Percentiles rank a stretch among this genome's conserved stretches.
Conservation (phyloP, 768 basidiomycete species). For the Stropharia rugosoannulata region DNA sequence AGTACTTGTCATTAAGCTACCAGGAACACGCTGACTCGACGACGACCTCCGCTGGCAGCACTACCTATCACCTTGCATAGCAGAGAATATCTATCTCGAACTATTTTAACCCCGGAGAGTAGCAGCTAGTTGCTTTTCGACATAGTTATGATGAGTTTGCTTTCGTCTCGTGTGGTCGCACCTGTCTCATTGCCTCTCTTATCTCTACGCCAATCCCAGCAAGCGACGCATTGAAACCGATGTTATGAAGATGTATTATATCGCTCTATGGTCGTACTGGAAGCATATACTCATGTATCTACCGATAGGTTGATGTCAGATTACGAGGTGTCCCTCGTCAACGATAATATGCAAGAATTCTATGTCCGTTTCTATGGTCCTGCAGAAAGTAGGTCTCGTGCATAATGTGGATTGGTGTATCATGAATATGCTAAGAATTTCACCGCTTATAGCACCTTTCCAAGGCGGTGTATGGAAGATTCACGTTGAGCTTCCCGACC, state of each 20-base stretch:
- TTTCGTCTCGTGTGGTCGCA: slow-evolving; percentile 1
- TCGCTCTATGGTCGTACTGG: background rate
- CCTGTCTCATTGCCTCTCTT: slow-evolving; percentile 16
- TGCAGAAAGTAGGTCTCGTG: slow-evolving; percentile 77
- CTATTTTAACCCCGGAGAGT: too few relatives aligned
- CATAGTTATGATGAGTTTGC: slow-evolving; percentile 59
- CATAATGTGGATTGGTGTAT: background rate
- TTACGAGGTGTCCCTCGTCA: slow-evolving; percentile 95
- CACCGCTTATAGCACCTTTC: slow-evolving; percentile 79
- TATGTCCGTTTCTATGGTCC: slow-evolving; percentile 96
- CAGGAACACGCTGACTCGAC: slow-evolving; percentile 9
- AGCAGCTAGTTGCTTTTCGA: background rate
- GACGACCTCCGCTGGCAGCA: background rate
- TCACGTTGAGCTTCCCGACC: slow-evolving; percentile 96
- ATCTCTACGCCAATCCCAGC: slow-evolving; percentile 69
- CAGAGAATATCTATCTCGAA: background rate
- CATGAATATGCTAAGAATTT: background rate
- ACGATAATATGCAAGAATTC: slow-evolving; percentile 99
- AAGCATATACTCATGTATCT: slow-evolving; percentile 7
- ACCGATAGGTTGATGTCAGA: slow-evolving; percentile 89
- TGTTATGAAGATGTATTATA: slow-evolving; percentile 93
- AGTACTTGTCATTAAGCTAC: slow-evolving; percentile 4
- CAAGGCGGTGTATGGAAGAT: slow-evolving; percentile 99
- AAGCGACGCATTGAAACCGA: slow-evolving; percentile 98
- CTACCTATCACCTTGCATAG: background rate